A percentile compares a stretch with the other conserved stretches of the same genome.
phyloP scores from a whole-genome alignment of 768 basidiomycete genomes.

The Cystofilobasidium ferigula region DNA sequence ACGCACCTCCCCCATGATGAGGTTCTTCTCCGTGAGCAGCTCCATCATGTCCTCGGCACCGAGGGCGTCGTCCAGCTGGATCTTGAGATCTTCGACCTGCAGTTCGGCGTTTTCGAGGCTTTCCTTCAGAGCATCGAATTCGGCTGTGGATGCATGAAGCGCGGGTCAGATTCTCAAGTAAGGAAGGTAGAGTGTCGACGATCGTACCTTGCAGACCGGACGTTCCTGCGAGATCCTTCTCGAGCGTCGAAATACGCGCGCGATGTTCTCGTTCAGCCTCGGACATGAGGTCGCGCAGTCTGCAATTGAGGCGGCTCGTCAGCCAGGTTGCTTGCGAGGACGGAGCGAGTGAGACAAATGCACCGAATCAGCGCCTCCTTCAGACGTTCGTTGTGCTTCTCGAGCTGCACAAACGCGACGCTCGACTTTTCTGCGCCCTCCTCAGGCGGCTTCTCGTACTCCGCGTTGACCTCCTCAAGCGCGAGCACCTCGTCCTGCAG shows the following conservation, averaged over 20 bases:
- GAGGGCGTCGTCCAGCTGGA: conserved; percentile 86
- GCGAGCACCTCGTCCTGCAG: conserved; percentile 74
- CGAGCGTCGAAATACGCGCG: conserved; percentile 69
- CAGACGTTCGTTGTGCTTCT: conserved; percentile 89
- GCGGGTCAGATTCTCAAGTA: background rate
- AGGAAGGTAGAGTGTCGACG: background rate
- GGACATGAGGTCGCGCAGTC: conserved; percentile 74
- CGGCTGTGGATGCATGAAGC: conserved; percentile 44
- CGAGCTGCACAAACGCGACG: conserved; percentile 59
- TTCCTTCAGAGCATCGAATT: conserved; percentile 66
- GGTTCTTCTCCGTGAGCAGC: conserved; percentile 84
- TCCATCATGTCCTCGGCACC: conserved; percentile 95
- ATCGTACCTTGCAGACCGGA: conserved; percentile 67
- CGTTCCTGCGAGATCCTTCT: conserved; percentile 66
- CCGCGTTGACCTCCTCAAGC: conserved; percentile 48
- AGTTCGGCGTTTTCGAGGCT: conserved; percentile 78
- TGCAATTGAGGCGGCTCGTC: conserved; percentile 32
- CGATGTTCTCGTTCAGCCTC: conserved; percentile 80
- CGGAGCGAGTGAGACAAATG: background rate
- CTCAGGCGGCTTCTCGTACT: conserved; percentile 36
- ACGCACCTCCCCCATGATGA: conserved; percentile 74
- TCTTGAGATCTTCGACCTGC: conserved; percentile 85
- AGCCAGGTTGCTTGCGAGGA: background rate
- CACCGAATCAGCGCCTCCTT: conserved; percentile 66
- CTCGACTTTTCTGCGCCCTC: conserved; percentile 44